Evolutionary conservation across 139 green algal species (phyloP), one percentile per base, ranked within the genome.

Genomic region (Nannochloris sp.): DNA sequence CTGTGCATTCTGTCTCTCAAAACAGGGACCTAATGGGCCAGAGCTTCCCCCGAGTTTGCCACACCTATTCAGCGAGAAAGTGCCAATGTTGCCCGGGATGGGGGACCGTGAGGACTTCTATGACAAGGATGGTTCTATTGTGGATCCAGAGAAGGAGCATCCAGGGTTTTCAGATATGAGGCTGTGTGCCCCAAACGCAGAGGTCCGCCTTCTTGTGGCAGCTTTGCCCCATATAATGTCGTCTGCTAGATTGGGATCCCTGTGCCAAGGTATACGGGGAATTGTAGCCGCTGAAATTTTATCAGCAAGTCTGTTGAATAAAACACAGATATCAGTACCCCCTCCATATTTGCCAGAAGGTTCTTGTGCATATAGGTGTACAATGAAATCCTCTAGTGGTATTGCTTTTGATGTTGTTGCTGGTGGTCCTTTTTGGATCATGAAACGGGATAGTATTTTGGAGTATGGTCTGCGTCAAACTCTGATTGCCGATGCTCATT

Each of bases 261-360:
- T 94, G 11, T 87, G 88, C 3, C 79, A 94, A 56, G 81, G 79
- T 6, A 79, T 95, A 59, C 60, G 88, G 6, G 87, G 74, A 13
- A 51, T 94, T 70, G 72, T 94, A 49, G 76, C 89, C 30, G 67
- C 81, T 61, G 84, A 90, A 58, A 67, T 76, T 23, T 62, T 75
- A 25, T 17, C 26, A 17, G 20, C 61, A 26, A 48, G 28, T 14
- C 61, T 93, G 6, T 9, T 75, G 0, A 40, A 31, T 8, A 28
- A 67, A 6, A 56, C 43, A 1, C 72, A 70, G 0, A 73, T 67
- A 17, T 49, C 63, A 11, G 64, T 72, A 44, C 37, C 74, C n/a
- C 87, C 87, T 11, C 74, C 77, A 29, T 83, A 90, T 64, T 69
- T 93, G 56, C 76, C 80, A 26, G 10, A 56, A 4, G 79, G 84